These are phyloP conservation scores for Malus hybrid DNA, from an alignment of 331 rosid genomes.

Conservation along the genomic window DNA sequence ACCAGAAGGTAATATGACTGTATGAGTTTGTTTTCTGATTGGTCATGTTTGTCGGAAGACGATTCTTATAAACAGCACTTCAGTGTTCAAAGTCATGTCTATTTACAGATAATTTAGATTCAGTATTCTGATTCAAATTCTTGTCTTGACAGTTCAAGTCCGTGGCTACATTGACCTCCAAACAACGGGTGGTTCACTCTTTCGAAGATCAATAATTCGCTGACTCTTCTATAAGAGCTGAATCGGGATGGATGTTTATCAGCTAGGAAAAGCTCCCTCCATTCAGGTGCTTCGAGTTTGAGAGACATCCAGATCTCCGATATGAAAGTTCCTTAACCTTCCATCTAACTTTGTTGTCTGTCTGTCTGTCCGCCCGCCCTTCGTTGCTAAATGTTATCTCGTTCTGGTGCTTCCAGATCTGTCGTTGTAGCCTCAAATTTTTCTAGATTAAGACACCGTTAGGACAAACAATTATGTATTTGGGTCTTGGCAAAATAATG, in stretches of 20 bases:
- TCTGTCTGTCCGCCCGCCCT: not conserved
- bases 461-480: slow-evolving; percentile 11
- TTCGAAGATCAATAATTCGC: slow-evolving; percentile 31
- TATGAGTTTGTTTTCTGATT: not conserved
- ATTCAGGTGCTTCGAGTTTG: slow-evolving; percentile 1
- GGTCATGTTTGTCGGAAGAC: not conserved
- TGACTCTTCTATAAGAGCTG: slow-evolving; percentile 13
- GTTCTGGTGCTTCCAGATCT: slow-evolving; percentile 48
- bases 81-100: not conserved
- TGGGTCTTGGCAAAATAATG: slow-evolving; percentile 24
- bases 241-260: slow-evolving; percentile 1
- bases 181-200: slow-evolving; percentile 43
- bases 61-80: not conserved
- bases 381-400: slow-evolving; percentile 16
- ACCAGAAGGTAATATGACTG: slow-evolving; percentile 48
- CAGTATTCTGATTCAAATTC: not conserved
- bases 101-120: not conserved
- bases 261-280: slow-evolving; percentile 1
- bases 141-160: slow-evolving; percentile 55
- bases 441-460: slow-evolving; percentile 19
- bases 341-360: slow-evolving; percentile 11
- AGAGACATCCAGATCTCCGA: slow-evolving; percentile 17
- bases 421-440: slow-evolving; percentile 28
- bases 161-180: slow-evolving; percentile 51
- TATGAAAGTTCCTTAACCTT: slow-evolving; percentile 4